phyloP scores from a whole-genome alignment of 148 eudicot species.

The Salicornia ramosissima region DNA sequence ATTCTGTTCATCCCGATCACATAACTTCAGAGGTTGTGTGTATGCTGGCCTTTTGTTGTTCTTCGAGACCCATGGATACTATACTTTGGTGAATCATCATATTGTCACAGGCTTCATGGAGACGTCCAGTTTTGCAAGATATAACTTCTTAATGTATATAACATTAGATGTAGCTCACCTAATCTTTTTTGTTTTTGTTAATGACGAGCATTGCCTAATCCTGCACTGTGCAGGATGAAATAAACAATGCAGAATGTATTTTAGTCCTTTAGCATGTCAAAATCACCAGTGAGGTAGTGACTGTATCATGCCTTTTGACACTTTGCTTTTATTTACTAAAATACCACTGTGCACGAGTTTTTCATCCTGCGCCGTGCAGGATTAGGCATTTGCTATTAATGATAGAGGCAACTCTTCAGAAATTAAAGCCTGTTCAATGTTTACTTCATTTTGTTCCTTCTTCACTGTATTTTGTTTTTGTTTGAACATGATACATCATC shows the following conservation, averaged over 20 bases:
- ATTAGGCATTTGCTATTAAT: too few species aligned
- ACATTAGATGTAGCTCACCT: neutral
- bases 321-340: too few species aligned
- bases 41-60: neutral
- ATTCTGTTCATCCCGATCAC: neutral
- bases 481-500: neutral
- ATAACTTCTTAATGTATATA: conserved; percentile 14
- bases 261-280: too few species aligned
- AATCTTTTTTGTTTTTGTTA: neutral
- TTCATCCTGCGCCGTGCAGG: too few species aligned
- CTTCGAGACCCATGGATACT: neutral
- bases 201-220: too few species aligned
- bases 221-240: too few species aligned
- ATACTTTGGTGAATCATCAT: neutral
- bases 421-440: neutral
- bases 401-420: conserved; percentile 1
- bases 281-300: too few species aligned
- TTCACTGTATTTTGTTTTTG: neutral
- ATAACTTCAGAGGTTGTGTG: neutral
- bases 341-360: too few species aligned
- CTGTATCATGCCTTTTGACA: too few species aligned
- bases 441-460: neutral
- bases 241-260: too few species aligned
- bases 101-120: neutral
- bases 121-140: conserved; percentile 15